Evolutionary conservation across 495 filamentous ascomycete species (phyloP).

Genomic region (Penicillium bialowiezense): DNA sequence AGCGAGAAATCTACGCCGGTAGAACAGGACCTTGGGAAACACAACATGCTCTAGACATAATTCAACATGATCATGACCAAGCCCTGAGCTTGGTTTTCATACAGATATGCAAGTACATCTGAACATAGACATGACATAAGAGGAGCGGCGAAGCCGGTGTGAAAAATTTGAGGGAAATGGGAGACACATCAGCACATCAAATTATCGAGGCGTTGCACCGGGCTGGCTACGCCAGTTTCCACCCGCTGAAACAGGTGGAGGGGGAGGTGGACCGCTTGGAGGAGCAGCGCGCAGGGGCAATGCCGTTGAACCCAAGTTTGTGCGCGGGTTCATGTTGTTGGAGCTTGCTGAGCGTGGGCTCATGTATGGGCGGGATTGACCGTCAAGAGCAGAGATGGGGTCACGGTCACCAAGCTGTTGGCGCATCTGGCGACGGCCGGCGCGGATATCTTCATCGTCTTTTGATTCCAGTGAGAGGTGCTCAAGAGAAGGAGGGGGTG

Average conservation of each 20-base stretch:
- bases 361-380: slow-evolving; percentile 32
- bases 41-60: too few species aligned
- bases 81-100: not conserved
- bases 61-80: not conserved
- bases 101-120: not conserved
- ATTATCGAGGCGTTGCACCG: slow-evolving; percentile 21
- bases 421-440: slow-evolving; percentile 36
- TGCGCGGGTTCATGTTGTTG: slow-evolving; percentile 34
- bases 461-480: slow-evolving; percentile 40
- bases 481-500: slow-evolving; percentile 37
- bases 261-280: slow-evolving; percentile 38
- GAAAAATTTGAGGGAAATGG: not conserved
- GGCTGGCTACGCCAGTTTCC: slow-evolving; percentile 34
- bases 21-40: too few species aligned
- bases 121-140: not conserved
- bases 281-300: slow-evolving; percentile 45
- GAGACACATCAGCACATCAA: not conserved
- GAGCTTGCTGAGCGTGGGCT: slow-evolving; percentile 39
- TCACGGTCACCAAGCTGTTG: slow-evolving; percentile 27
- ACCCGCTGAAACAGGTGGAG: slow-evolving; percentile 34
- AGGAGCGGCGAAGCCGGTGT: not conserved
- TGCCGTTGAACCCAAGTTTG: slow-evolving; percentile 35
- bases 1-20: not conserved
- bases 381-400: slow-evolving; percentile 37
- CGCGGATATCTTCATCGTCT: slow-evolving; percentile 34